Evolutionary conservation across 164 flowering plant species (phyloP), one percentile per base, ranked within the genome.

Genomic region (Vitis labrusca): DNA sequence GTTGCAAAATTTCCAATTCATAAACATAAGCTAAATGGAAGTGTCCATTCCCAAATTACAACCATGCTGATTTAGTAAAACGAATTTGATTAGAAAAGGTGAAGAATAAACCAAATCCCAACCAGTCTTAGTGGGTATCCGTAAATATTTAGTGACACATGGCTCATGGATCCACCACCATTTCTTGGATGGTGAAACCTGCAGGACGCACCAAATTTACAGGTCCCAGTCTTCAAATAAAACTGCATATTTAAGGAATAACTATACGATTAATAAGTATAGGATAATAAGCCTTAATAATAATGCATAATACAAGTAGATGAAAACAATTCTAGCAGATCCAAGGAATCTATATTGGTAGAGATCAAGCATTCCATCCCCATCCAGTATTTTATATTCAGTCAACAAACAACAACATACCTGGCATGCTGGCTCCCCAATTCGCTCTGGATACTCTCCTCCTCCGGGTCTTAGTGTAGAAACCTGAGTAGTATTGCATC

Each of bases 181-280:
- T 83, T 73, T 62, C 74, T 83, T 29, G 85, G 85, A 63, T 83
- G 85, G 73, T 82, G 79, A 60, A 82, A 82, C 59, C 77, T 82
- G 71, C 85, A 82, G 62, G 85, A 82, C 57, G 76, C 69, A 32
- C 85, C 85, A 68, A 79, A 82, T 79, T 82, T 82, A 77, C 85
- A 82, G 62, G 82, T 79, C 57, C 85, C 81, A 27, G 82, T 82
- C 71, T 79, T 79, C 56, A 83, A 63, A 74, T 83, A 83, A 68
- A 78, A 83, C 86, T 83, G 82, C 74, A 64, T 19, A 68, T 55
- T 37, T 7, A 19, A 53, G 49, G 50, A 59, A 60, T 10, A 52
- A 54, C 32, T 6, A n/a, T 59, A 55, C 10, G 30, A 54, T 9
- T 23, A 54, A 29, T 61, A 23, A 3, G 44, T 10, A 0, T 51